Conservation (phyloP, 768 basidiomycete species). For the Boletus sensibilis region DNA sequence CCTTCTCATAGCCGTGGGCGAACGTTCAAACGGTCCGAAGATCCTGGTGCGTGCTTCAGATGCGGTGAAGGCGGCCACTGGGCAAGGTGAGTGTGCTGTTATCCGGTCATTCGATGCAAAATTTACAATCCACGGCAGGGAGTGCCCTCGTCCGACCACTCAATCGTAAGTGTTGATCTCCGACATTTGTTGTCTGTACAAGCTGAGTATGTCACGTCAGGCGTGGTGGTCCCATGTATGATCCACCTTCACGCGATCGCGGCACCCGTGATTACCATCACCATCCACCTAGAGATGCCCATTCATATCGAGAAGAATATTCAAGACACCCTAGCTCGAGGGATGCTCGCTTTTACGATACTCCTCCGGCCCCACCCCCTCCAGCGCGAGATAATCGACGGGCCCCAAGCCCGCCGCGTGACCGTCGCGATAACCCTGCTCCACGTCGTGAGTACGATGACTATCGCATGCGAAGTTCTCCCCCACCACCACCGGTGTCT, state of each 20-base stretch:
- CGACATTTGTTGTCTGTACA: not conserved
- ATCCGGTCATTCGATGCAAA: not conserved
- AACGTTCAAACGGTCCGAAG: constrained; percentile 77
- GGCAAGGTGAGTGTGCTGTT: constrained; percentile 61
- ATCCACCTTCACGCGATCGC: constrained; percentile 57
- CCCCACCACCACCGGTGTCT: constrained; percentile 44
- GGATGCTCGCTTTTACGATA: constrained; percentile 61
- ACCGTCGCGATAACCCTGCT: constrained; percentile 62
- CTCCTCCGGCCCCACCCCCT: constrained; percentile 37
- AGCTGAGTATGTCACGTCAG: constrained; percentile 25
- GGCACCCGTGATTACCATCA: constrained; percentile 51
- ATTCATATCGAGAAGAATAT: constrained; percentile 56
- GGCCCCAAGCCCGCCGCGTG: constrained; percentile 60
- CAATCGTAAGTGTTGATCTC: constrained; percentile 44
- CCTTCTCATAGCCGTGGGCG: constrained; percentile 81
- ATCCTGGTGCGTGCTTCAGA: constrained; percentile 85
- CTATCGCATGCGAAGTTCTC: constrained; percentile 54
- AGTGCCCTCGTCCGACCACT: constrained; percentile 60
- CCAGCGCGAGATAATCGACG: constrained; percentile 57
- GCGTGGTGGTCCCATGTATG: constrained; percentile 43
- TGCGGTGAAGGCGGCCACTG: constrained; percentile 86
- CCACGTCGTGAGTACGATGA: constrained; percentile 69
- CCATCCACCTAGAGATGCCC: constrained; percentile 38
- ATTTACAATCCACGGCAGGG: constrained; percentile 42
- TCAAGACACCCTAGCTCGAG: constrained; percentile 41